These are phyloP conservation scores for Calocera viscosa DNA, from an alignment of 768 basidiomycete genomes.

Conservation along the genomic window DNA sequence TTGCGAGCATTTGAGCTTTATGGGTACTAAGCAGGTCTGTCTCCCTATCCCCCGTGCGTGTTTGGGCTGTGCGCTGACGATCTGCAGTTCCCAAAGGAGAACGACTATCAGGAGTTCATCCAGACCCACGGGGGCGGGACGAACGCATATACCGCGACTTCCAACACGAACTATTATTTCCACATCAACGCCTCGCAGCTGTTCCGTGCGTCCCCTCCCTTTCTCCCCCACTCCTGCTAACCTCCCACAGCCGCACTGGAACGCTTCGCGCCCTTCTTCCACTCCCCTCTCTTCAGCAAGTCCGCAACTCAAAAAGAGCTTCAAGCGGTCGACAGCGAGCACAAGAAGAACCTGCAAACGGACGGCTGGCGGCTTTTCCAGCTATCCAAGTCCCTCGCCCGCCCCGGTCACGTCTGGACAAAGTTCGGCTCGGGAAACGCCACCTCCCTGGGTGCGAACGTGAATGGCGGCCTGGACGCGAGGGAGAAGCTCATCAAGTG, in stretches of 20 bases:
- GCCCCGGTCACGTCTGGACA: constrained; percentile 66
- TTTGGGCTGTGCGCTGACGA: constrained; percentile 22
- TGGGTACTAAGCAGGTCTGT: constrained; percentile 51
- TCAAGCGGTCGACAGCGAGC: constrained; percentile 92
- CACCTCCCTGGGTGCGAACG: constrained; percentile 27
- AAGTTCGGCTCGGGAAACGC: constrained; percentile 84
- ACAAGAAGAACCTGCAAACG: constrained; percentile 87
- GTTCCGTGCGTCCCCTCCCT: constrained; percentile 51
- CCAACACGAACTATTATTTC: constrained; percentile 85
- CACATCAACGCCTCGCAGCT: constrained; percentile 53
- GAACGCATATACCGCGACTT: constrained; percentile 86
- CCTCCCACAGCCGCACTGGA: constrained; percentile 17
- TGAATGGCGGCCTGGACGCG: constrained; percentile 14
- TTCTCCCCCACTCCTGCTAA: constrained; percentile 34
- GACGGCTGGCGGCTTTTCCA: constrained; percentile 95
- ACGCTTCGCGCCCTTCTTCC: constrained; percentile 57
- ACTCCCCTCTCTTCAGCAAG: constrained; percentile 76
- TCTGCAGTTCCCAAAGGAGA: constrained; percentile 76
- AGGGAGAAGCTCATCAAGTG: constrained; percentile 28
- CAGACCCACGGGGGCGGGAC: constrained; percentile 50
- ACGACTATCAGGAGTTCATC: constrained; percentile 67
- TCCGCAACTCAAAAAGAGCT: constrained; percentile 81
- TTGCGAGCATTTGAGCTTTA: constrained; percentile 91
- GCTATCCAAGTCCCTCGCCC: constrained; percentile 74
- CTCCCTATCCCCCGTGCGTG: neutral